Evolutionary conservation across 176 grass and related monocot species (phyloP).

Genomic region (Oryza punctata): DNA sequence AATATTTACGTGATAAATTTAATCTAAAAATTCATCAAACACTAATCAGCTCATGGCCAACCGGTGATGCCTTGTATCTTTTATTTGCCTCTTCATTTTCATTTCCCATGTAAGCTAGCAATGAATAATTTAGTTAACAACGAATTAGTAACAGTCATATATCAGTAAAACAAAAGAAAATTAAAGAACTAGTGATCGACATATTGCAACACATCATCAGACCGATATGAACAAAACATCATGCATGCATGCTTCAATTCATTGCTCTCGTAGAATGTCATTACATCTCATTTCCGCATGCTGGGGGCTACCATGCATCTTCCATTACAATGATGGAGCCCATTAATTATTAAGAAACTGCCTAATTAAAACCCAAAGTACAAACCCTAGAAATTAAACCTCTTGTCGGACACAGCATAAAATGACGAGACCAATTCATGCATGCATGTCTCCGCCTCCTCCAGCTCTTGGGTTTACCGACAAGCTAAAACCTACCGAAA

Average conservation of each 20-base stretch:
- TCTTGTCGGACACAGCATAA: neutral
- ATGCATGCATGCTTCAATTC: neutral
- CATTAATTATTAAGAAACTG: conserved; percentile 20
- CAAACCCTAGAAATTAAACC: neutral
- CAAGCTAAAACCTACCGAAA: neutral
- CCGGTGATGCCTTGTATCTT: no score
- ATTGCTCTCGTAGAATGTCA: conserved; percentile 2
- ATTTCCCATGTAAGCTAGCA: no score
- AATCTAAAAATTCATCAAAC: no score
- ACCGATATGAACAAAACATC: neutral
- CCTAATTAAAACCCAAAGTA: neutral
- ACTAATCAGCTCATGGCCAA: no score
- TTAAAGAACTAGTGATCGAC: neutral
- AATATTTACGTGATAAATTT: no score
- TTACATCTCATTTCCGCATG: conserved; percentile 14
- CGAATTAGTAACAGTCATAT: no score
- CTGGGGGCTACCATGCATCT: conserved; percentile 17
- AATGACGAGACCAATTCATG: conserved; percentile 1
- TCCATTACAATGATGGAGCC: conserved; percentile 10
- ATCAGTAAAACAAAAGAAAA: no score
- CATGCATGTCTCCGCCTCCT: neutral
- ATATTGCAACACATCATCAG: conserved; percentile 4
- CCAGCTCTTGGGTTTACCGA: neutral
- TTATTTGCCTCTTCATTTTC: no score
- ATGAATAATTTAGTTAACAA: no score